Conservation (phyloP, 306 rosid species). For the Vachellia pachyceras region DNA sequence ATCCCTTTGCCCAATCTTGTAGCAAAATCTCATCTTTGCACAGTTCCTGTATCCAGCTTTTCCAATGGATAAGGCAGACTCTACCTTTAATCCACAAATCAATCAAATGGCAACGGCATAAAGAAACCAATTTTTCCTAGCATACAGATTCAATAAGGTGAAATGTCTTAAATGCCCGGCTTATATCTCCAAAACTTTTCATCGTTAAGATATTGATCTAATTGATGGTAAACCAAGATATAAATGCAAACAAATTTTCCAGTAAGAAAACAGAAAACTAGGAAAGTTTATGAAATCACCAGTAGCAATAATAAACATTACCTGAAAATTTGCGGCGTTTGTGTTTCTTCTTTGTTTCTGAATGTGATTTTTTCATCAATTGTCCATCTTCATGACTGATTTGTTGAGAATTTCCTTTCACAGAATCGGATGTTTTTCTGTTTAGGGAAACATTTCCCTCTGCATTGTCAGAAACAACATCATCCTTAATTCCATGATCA, state of each 20-base stretch:
- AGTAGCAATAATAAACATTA: constrained; percentile 39
- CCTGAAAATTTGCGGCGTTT: constrained; percentile 78
- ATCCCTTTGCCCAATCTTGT: constrained; percentile 25
- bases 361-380: constrained; percentile 51
- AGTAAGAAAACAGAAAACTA: constrained; percentile 21
- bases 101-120: constrained; percentile 13
- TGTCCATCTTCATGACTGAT: constrained; percentile 41
- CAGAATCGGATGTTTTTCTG: constrained; percentile 39
- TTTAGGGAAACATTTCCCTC: constrained; percentile 48
- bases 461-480: constrained; percentile 44
- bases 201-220: constrained; percentile 10
- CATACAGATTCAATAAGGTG: not conserved
- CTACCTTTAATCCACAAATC: constrained; percentile 21
- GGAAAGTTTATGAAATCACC: constrained; percentile 5
- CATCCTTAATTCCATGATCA: constrained; percentile 43
- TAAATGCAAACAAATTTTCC: constrained; percentile 33
- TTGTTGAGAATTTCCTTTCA: constrained; percentile 53
- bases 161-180: constrained; percentile 27
- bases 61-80: constrained; percentile 14
- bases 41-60: constrained; percentile 16
- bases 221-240: constrained; percentile 11
- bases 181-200: constrained; percentile 31
- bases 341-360: constrained; percentile 67
- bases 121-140: constrained; percentile 9
- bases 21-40: constrained; percentile 14